Conservation (phyloP, 2,329 filamentous ascomycete genomes). For the Neopestalotiopsis sp. region DNA sequence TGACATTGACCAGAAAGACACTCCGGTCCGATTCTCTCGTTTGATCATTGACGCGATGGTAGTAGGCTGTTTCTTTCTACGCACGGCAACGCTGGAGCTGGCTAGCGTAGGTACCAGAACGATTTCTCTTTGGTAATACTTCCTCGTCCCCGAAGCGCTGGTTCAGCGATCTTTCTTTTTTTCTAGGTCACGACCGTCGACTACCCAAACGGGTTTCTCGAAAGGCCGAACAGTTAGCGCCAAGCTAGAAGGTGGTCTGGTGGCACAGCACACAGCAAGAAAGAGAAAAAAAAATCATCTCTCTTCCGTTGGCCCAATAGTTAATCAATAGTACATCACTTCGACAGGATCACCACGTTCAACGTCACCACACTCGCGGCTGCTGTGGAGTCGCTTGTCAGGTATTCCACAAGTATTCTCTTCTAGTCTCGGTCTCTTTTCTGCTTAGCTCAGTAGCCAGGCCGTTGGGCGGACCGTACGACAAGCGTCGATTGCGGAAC, state of each 20-base stretch:
- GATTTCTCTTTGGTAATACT: slow-evolving; percentile 14
- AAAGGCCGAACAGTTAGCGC: slow-evolving; percentile 1
- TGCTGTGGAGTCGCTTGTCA: not conserved
- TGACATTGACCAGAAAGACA: not conserved
- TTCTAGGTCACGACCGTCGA: not conserved
- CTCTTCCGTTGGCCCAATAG: slow-evolving; percentile 13
- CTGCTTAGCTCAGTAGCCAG: slow-evolving; percentile 12
- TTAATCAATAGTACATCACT: slow-evolving; percentile 3
- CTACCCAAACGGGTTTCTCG: slow-evolving; percentile 4
- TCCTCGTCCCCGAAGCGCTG: not conserved
- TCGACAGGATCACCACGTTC: not conserved
- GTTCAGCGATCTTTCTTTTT: not conserved
- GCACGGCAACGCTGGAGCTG: not conserved
- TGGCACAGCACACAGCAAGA: not conserved
- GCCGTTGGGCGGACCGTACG: slow-evolving; percentile 16
- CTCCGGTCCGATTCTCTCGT: not conserved
- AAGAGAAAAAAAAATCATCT: not conserved
- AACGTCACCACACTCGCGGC: not conserved
- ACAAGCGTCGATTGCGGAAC: slow-evolving; percentile 14
- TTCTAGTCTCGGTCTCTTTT: not conserved
- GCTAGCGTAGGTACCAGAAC: not conserved
- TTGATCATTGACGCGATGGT: not conserved
- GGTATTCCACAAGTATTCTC: slow-evolving; percentile 5
- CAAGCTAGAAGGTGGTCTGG: not conserved
- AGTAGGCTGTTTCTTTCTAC: not conserved